Evolutionary conservation across 2,329 filamentous ascomycete genomes (phyloP), one percentile per base, ranked within the genome.

Genomic region (Lachnellula arida): DNA sequence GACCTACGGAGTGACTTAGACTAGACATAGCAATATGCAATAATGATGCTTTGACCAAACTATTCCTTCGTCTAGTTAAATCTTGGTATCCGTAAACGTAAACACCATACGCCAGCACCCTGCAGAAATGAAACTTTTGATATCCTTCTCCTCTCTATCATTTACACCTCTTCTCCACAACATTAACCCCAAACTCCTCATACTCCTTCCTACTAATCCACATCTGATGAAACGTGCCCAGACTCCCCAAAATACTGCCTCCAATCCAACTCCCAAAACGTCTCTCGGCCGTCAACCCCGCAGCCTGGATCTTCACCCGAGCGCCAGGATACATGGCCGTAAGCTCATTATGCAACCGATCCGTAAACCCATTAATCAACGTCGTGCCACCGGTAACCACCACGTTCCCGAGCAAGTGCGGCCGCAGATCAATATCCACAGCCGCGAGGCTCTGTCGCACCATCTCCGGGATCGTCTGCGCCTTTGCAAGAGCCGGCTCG

Each of bases 191-290:
- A 72, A 96, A 92, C 78, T 99, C 95, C 62, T 97, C 91, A 67
- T 97, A 97, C 77, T 99, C 94, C 78, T 96, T 96, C 73, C 86
- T 90, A 23, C 88, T 93, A 66, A 99, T 95, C 94, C 94, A 99
- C 88, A 99, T 93, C 78, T 99, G 94, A 76, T 99, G 94, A 75
- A 99, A 99, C 14, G 92, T 96, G 9, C 95, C 95, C 75, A 99
- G 74, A 73, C 92, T 97, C 6, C 90, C 92, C 64, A 99, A 77
- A 65, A 99, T 97, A 74, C 91, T 97, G 46, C 94, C 94, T 47
- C 95, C 94, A 64, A 99, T 91, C 93, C 94, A 99, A 49, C 89
- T 86, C 22, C 90, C 92, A 72, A 96, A 97, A 63, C 91, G 88
- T 53, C 95, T 79, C 79, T 99, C 95, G 39, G 87, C 89, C 0